Percentiles rank a stretch among this genome's conserved stretches.
These are phyloP conservation scores for Nicotiana paniculata DNA, from an alignment of 257 asterid species.

Conservation along the genomic window DNA sequence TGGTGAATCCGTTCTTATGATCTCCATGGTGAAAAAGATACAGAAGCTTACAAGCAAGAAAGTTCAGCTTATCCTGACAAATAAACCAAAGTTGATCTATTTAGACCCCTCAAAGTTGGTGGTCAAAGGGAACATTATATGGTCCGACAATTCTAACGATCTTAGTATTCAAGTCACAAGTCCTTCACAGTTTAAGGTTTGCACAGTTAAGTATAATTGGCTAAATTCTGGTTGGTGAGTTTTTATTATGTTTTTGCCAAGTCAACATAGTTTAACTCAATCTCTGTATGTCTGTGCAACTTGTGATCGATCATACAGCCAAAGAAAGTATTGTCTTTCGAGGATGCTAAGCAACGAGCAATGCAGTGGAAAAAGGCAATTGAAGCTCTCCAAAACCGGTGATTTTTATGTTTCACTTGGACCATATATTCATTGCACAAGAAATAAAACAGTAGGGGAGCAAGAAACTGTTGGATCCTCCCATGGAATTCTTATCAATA, in stretches of 20 bases:
- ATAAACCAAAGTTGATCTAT: constrained; percentile 82
- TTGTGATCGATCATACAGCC: constrained; percentile 42
- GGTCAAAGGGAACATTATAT: constrained; percentile 69
- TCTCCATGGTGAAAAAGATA: constrained; percentile 86
- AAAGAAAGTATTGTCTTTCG: constrained; percentile 74
- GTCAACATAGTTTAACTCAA: background rate
- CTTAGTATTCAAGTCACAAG: constrained; percentile 79
- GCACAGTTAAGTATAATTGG: constrained; percentile 52
- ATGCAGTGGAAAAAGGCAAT: constrained; percentile 91
- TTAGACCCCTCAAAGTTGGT: constrained; percentile 85
- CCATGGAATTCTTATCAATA: background rate
- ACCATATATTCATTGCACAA: background rate
- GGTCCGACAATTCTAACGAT: constrained; percentile 89
- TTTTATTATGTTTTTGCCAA: background rate
- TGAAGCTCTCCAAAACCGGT: constrained; percentile 82
- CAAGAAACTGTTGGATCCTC: background rate
- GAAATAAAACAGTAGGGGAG: background rate
- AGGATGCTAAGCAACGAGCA: constrained; percentile 91
- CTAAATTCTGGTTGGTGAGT: background rate
- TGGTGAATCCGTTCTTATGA: constrained; percentile 96
- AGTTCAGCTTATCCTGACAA: constrained; percentile 92
- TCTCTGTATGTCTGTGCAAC: background rate
- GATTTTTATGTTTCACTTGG: constrained; percentile 12
- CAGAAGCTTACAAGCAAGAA: constrained; percentile 91
- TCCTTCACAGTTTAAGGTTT: constrained; percentile 82